Conservation (phyloP, 1,284 basidiomycete genomes). For the Ganoderma leucocontextum region DNA sequence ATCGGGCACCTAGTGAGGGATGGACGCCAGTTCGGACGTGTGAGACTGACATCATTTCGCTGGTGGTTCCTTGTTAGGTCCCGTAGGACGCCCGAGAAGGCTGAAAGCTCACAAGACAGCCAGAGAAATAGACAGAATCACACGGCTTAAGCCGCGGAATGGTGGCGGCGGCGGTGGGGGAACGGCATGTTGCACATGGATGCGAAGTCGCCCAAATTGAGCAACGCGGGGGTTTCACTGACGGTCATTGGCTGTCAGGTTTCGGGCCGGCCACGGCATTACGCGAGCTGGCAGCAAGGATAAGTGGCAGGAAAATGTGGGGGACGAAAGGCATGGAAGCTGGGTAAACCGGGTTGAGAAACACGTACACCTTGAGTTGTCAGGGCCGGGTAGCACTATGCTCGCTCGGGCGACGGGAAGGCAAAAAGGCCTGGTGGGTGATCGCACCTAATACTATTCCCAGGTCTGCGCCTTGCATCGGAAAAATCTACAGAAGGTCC, state of each 20-base stretch:
- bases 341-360: background rate
- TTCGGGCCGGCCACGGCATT: background rate
- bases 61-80: background rate
- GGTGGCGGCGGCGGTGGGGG: background rate
- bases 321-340: background rate
- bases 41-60: background rate
- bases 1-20: background rate
- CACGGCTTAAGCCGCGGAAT: background rate
- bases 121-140: background rate
- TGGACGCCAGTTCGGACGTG: no score
- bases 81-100: background rate
- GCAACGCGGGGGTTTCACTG: background rate
- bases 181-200: background rate
- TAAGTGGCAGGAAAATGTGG: background rate
- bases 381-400: background rate
- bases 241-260: background rate
- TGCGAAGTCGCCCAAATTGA: conserved; percentile 4
- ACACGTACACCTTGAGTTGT: no score
- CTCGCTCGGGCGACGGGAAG: background rate
- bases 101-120: background rate
- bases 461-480: no score
- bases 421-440: background rate
- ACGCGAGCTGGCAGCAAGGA: background rate
- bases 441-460: background rate
- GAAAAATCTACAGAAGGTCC: background rate